Conservation (phyloP, 2,329 filamentous ascomycete species). For the Sporothrix sp. region DNA sequence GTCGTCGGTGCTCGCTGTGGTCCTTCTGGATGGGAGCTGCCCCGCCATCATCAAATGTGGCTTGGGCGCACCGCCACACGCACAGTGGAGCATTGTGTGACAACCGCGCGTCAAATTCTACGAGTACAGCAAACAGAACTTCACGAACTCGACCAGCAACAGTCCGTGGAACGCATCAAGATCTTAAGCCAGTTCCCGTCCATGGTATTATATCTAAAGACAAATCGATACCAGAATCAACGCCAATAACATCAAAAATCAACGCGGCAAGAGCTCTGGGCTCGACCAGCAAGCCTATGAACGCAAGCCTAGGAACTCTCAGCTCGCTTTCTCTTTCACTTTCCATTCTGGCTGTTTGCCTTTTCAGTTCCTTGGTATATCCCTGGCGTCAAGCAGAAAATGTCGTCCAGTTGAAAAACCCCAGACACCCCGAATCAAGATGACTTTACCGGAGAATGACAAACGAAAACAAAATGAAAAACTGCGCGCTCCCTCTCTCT, state of each 20-base stretch:
- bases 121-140: no score
- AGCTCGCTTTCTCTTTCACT: no score
- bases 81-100: background rate
- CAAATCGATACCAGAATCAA: background rate
- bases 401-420: no score
- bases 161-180: no score
- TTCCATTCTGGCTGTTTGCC: no score
- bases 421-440: no score
- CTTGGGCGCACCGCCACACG: background rate
- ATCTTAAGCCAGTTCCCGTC: no score
- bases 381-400: no score
- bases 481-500: background rate
- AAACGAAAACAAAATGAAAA: background rate
- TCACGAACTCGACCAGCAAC: no score
- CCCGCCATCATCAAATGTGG: slow-evolving; percentile 1
- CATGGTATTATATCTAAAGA: background rate
- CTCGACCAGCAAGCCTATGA: background rate
- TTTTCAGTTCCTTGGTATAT: no score
- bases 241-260: background rate
- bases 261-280: background rate
- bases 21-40: background rate
- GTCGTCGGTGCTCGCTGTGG: background rate
- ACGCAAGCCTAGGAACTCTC: no score
- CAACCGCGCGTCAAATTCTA: background rate
- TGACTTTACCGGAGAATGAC: background rate